Base-by-base conservation (phyloP, 768 basidiomycete genomes). In the Boletus rex-veris region DNA sequence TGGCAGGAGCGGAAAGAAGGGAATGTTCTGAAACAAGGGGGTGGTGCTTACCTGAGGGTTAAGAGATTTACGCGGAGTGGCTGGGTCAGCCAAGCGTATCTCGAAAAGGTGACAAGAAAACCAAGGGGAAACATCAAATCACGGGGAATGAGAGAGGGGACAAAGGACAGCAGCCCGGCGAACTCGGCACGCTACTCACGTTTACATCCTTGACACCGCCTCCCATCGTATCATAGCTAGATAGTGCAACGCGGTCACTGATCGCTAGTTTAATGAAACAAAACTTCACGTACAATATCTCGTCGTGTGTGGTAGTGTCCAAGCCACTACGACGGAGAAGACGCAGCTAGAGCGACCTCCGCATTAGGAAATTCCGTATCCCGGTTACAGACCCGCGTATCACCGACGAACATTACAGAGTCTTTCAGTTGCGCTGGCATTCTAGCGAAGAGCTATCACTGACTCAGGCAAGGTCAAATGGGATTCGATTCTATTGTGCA, bases 1-100 rank as follows among this genome's bases (percentile, higher is more conserved):
- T 36, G 45, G 50, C 21, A n/a, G 43, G 48, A 16, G 51, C 11
- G 38, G 30, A 36, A 57, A 57, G 50, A 57, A 62, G 47, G 11
- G 43, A 50, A 45, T 26, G 58, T 45, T 39, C 30, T 24, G 39
- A 56, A 48, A 57, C 52, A 60, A 63, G 52, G 56, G 24, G 48
- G 49, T 33, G 51, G 45, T 50, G 61, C 66, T 71, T 66, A 70
- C 69, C 70, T 70, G 70, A 60, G 54, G 41, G 21, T 55, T 55
- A 57, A 62, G 61, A 59, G 56, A 64, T 55, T 58, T 62, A 48
- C 52, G 52, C 24, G 36, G 45, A 19, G 68, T 70, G 70, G 68
- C 68, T 64, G 64, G 53, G 63, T 70, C 64, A 55, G 61, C 61
- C 56, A 60, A 62, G 44, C 46, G 36, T 48, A 43, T 54, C 69